Base-by-base conservation (phyloP, 2,329 filamentous ascomycete species). In the Colletotrichum spaethianum region DNA sequence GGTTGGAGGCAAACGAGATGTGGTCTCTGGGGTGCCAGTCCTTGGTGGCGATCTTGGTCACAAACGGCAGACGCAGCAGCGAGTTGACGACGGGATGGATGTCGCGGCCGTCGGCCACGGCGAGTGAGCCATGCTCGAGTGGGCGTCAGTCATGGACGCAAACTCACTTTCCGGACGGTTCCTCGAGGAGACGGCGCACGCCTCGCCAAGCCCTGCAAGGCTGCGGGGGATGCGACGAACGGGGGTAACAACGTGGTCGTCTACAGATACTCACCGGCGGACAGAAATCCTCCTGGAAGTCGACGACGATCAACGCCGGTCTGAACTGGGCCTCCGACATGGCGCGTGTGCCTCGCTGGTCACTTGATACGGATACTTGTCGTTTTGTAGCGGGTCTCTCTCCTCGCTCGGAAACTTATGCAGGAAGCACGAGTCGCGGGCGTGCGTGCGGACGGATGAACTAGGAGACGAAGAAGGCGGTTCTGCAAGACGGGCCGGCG, bases 271-370 rank as follows among this genome's bases (percentile, higher is more conserved):
- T 84, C 84, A 96, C 94, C 16, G 95, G 95, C 71, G 94, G 93
- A 81, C 94, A 97, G 82, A 98, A 98, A 84, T 98, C 96, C 82
- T 98, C 93, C 83, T 98, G 96, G 79, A 97, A 88, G 82, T 98
- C 95, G 64, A 98, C 92, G 14, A 98, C 88, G 59, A 98, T 82
- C 31, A 91, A 82, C 2, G 88, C 88, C 4, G 89, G 86, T 61
- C 78, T 83, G 72, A 88, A 88, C 5, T 72, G 55, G 28, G 73
- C 62, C 65, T 66, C 73, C 6, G 73, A 50, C 78, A 80, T 80
- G 50, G 38, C 48, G 56, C 36, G 6, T 56, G 3, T 18, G 28
- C 26, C 50, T 50, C 33, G 33, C 28, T 38, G 36, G 9, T 23
- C 53, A 18, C 52, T 28, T 53, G 14, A 18, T 11, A 48, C 31